phyloP scores from a whole-genome alignment of 306 rosid species.

The Morella rubra region DNA sequence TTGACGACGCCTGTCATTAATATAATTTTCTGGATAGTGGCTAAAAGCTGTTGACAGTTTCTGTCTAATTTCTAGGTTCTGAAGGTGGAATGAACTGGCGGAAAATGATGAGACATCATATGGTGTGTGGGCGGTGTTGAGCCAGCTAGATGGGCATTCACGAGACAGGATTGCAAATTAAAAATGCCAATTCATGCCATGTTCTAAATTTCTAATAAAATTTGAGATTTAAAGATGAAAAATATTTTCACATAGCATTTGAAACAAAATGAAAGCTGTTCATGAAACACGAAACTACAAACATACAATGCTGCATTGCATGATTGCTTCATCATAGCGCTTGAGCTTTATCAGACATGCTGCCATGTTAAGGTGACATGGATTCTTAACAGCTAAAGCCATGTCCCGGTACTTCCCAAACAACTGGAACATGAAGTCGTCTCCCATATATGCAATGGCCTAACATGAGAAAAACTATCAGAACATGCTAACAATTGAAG shows the following conservation, averaged over 20 bases:
- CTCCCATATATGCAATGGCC: constrained; percentile 97
- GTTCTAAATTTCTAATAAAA: not conserved
- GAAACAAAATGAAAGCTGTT: not conserved
- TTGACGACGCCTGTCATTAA: not conserved
- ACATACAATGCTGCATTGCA: constrained; percentile 82
- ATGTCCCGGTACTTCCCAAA: constrained; percentile 89
- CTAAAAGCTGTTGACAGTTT: not conserved
- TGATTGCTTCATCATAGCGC: constrained; percentile 84
- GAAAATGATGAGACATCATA: not conserved
- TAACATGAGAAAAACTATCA: constrained; percentile 36
- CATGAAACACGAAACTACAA: constrained; percentile 14
- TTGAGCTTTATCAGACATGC: constrained; percentile 84
- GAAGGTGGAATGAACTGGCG: not conserved
- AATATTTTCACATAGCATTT: not conserved
- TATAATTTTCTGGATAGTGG: not conserved
- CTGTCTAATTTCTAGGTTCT: not conserved
- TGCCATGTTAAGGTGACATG: constrained; percentile 94
- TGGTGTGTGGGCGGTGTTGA: too few species aligned
- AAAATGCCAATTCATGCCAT: not conserved
- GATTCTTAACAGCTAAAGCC: constrained; percentile 94
- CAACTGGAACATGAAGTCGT: constrained; percentile 95
- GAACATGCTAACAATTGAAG: not conserved
- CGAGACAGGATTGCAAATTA: not conserved
- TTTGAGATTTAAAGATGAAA: not conserved
- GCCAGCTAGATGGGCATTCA: too few species aligned